Base-by-base conservation (phyloP, 495 filamentous ascomycete species). In the Aspergillus diversus region DNA sequence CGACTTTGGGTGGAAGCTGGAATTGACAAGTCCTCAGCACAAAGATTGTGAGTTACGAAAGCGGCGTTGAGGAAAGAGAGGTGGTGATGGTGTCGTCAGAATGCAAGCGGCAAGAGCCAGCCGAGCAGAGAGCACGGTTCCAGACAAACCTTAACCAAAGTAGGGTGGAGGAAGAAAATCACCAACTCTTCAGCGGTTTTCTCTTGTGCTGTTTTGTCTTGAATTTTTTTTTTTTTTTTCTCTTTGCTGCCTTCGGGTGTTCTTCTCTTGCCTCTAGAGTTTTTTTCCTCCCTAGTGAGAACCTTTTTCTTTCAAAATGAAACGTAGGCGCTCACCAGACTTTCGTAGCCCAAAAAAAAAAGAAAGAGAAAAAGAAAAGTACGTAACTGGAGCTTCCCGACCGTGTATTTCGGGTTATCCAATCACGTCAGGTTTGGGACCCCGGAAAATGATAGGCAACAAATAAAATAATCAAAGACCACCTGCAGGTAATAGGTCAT, bases 111-210 rank as follows among this genome's bases (percentile, higher is more conserved):
- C 70, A 65, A 64, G 59, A 68, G 67, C 63, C 58, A 70, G 37
- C 63, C 70, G 75, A 59, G 48, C 58, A 60, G 37, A 27, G 6
- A 50, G 69, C 73, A 56, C 68, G 75, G 59, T 74, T 74, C 56
- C 73, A 75, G 63, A 68, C 76, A 66, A 78, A 76, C 64, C 70
- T 75, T 62, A 68, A 83, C 68, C 69, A 79, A 42, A 57, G 54
- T 39, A 60, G 58, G 57, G 16, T 27, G 47, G 47, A 37, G 62
- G 59, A 66, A 39, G 49, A 60, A 55, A 57, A 52, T 46, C 49
- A 57, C 65, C 57, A 58, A 50, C n/a, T 55, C 52, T 55, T 43
- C 12, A 8, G 21, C 21, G 21, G 21, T 1, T 27, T 56, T 34
- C n/a, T 50, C 46, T 59, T 16, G 43, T 66, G 46, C 35, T 64